These are phyloP conservation scores for Chaetomium strumarium DNA, from an alignment of 2,329 filamentous ascomycete species.

Conservation along the genomic window DNA sequence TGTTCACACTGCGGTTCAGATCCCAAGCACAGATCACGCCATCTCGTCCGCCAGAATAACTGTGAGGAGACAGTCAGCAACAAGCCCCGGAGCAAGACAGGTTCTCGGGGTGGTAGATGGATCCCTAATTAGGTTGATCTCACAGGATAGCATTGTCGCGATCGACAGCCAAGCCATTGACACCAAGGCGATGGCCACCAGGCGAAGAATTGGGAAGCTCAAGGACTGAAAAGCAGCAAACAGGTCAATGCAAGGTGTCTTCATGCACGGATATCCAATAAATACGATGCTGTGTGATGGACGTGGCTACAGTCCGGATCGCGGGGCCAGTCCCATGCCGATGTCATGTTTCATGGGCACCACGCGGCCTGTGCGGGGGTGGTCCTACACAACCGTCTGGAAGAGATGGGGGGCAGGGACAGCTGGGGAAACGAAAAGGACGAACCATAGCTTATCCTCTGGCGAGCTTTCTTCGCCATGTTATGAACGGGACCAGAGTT, in stretches of 20 bases:
- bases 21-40: slow-evolving; percentile 97
- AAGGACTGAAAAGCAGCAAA: slow-evolving; percentile 41
- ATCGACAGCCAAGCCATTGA: slow-evolving; percentile 91
- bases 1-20: slow-evolving; percentile 61
- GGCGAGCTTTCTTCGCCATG: slow-evolving; percentile 61
- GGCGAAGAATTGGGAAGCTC: slow-evolving; percentile 52
- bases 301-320: background rate
- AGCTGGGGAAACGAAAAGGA: slow-evolving; percentile 13
- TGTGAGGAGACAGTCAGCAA: slow-evolving; percentile 35
- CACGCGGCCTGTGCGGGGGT: slow-evolving; percentile 9
- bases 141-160: slow-evolving; percentile 78
- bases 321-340: background rate
- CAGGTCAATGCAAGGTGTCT: slow-evolving; percentile 17
- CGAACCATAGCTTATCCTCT: slow-evolving; percentile 62
- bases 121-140: slow-evolving; percentile 36
- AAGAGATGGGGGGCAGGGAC: background rate
- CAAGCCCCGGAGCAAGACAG: too few species aligned
- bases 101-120: background rate
- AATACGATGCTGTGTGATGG: background rate
- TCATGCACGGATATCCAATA: background rate
- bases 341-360: background rate
- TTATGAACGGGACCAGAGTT: slow-evolving; percentile 11
- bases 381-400: background rate
- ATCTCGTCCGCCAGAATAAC: slow-evolving; percentile 93
- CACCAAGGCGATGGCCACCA: slow-evolving; percentile 85